Conservation (phyloP, 345 rosid species). For the Noccaea bulbosa region DNA sequence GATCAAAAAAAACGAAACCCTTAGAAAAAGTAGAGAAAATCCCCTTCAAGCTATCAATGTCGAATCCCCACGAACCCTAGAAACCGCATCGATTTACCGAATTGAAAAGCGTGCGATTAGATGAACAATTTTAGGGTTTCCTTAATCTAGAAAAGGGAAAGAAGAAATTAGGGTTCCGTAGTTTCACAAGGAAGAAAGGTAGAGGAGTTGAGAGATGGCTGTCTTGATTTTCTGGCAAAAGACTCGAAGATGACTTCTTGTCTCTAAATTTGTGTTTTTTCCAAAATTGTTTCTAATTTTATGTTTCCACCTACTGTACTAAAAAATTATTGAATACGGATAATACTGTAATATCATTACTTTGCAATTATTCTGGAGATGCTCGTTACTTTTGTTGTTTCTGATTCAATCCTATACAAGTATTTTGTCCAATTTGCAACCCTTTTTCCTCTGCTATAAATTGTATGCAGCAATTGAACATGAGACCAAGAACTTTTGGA, state of each 20-base stretch:
- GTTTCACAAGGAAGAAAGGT: constrained; percentile 29
- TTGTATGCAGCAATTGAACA: no score
- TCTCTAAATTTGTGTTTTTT: background rate
- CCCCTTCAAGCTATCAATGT: constrained; percentile 6
- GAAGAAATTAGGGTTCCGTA: constrained; percentile 32
- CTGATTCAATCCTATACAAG: no score
- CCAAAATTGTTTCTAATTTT: no score
- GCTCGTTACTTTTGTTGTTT: no score
- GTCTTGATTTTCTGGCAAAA: constrained; percentile 16
- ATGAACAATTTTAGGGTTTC: background rate
- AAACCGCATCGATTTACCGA: constrained; percentile 5
- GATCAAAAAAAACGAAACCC: constrained; percentile 1
- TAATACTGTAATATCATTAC: no score
- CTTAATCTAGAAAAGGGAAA: background rate
- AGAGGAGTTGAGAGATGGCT: constrained; percentile 19
- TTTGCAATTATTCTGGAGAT: no score
- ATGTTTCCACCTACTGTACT: no score
- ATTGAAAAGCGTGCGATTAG: background rate
- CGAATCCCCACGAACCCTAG: constrained; percentile 20
- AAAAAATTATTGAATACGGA: no score
- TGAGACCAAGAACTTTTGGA: no score
- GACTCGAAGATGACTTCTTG: background rate
- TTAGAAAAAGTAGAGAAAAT: background rate
- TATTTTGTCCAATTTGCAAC: no score
- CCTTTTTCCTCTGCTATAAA: no score